Conservation (phyloP, 306 rosid genomes). For the Macrotyloma uniflorum region DNA sequence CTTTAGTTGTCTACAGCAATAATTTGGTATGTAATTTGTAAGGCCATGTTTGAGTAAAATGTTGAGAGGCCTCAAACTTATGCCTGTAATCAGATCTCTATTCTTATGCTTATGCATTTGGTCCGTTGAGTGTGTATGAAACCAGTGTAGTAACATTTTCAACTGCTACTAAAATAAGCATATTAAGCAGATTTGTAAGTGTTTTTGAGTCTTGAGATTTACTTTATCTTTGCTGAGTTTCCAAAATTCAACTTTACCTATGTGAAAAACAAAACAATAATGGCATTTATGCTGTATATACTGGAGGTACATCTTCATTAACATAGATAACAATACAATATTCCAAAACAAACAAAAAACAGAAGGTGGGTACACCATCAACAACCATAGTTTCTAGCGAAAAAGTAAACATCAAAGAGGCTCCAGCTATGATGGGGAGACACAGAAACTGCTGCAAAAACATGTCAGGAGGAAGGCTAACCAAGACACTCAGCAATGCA, state of each 20-base stretch:
- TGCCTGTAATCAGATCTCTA: too few species aligned
- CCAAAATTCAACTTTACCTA: too few species aligned
- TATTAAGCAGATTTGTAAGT: too few species aligned
- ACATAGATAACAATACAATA: background rate
- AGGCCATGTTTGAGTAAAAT: too few species aligned
- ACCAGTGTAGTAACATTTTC: too few species aligned
- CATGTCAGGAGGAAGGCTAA: background rate
- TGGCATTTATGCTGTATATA: background rate
- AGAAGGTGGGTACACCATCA: background rate
- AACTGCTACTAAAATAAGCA: too few species aligned
- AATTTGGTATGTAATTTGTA: too few species aligned
- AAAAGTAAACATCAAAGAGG: background rate
- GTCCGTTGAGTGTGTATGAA: too few species aligned
- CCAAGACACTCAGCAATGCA: background rate
- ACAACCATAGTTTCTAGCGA: background rate
- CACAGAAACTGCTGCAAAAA: background rate
- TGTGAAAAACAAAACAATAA: background rate
- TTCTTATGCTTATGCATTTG: too few species aligned
- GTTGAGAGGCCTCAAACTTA: too few species aligned
- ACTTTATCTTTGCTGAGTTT: too few species aligned
- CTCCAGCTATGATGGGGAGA: background rate
- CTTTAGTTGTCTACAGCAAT: background rate
- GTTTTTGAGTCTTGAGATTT: too few species aligned
- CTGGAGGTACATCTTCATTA: background rate
- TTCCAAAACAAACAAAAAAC: slow-evolving; percentile 11